Conservation (phyloP, 2,329 filamentous ascomycete genomes). For the Ceratocystis cacaofunesta region DNA sequence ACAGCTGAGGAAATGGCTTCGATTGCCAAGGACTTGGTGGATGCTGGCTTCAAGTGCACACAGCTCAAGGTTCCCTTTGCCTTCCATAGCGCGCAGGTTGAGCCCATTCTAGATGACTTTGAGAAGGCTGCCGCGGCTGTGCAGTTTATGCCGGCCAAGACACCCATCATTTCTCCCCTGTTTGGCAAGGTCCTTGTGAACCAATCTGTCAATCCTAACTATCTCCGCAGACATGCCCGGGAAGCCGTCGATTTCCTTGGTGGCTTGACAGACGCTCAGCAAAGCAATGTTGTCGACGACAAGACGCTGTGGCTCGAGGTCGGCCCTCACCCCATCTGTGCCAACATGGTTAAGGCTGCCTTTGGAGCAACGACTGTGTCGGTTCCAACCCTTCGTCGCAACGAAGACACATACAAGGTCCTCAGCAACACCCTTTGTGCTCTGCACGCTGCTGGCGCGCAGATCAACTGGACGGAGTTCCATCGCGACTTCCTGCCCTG, state of each 20-base stretch:
- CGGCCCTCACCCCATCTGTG: slow-evolving; percentile 54
- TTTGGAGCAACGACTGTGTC: slow-evolving; percentile 38
- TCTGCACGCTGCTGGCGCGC: slow-evolving; percentile 45
- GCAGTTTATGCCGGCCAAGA: slow-evolving; percentile 26
- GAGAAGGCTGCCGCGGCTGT: slow-evolving; percentile 30
- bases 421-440: slow-evolving; percentile 41
- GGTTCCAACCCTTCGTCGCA: slow-evolving; percentile 46
- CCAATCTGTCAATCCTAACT: slow-evolving; percentile 36
- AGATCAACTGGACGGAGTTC: slow-evolving; percentile 57
- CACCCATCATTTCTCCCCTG: slow-evolving; percentile 55
- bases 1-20: slow-evolving; percentile 28
- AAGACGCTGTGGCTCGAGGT: slow-evolving; percentile 55
- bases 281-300: slow-evolving; percentile 40
- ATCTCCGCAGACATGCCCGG: slow-evolving; percentile 45
- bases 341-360: slow-evolving; percentile 48
- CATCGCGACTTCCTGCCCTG: slow-evolving; percentile 35
- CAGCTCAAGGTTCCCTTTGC: slow-evolving; percentile 37
- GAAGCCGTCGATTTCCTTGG: slow-evolving; percentile 51
- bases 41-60: slow-evolving; percentile 29
- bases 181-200: slow-evolving; percentile 39
- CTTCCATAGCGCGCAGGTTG: slow-evolving; percentile 40
- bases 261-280: slow-evolving; percentile 41
- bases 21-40: slow-evolving; percentile 28
- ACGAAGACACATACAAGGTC: slow-evolving; percentile 50
- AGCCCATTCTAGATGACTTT: slow-evolving; percentile 43